A percentile compares a stretch with the other conserved stretches of the same genome.
phyloP scores from a whole-genome alignment of 257 asterid genomes.

The Solanum piurae region DNA sequence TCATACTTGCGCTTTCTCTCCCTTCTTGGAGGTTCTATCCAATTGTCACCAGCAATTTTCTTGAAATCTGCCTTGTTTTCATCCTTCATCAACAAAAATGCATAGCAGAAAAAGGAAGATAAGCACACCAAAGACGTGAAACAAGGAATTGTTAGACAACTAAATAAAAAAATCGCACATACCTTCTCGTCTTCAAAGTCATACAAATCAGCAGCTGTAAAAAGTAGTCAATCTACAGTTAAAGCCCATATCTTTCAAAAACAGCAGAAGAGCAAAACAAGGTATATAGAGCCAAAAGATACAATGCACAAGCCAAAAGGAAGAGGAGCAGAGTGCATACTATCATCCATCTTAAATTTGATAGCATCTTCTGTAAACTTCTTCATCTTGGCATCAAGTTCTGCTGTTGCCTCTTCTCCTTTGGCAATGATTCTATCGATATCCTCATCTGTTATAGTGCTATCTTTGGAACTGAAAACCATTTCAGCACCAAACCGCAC shows the following conservation, averaged over 20 bases:
- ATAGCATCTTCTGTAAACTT: conserved; percentile 98
- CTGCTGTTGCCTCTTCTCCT: conserved; percentile 99
- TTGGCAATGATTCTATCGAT: conserved; percentile 95
- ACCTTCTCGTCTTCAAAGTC: conserved; percentile 97
- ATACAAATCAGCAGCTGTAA: conserved; percentile 93
- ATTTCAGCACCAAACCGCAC: conserved; percentile 99
- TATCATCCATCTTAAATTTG: conserved; percentile 96
- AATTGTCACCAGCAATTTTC: conserved; percentile 87
- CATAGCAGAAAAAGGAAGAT: background rate
- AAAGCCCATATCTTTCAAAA: conserved; percentile 7
- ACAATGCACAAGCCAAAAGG: background rate
- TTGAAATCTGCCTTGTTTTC: conserved; percentile 86
- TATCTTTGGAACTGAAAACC: conserved; percentile 99
- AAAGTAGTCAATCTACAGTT: conserved; percentile 13
- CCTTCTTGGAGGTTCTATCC: conserved; percentile 90
- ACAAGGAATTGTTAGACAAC: background rate
- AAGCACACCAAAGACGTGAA: background rate
- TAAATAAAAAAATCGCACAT: background rate
- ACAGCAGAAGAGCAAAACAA: conserved; percentile 6
- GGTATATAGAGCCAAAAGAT: background rate
- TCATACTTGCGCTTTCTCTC: conserved; percentile 97
- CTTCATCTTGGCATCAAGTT: conserved; percentile 98
- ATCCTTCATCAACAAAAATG: conserved; percentile 36
- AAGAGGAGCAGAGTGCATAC: conserved; percentile 34
- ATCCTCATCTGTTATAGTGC: conserved; percentile 99